A percentile compares a stretch with the other conserved stretches of the same genome.
These are phyloP conservation scores for Aspergillus tubingensis DNA, from an alignment of 2,329 filamentous ascomycete species.

Conservation along the genomic window DNA sequence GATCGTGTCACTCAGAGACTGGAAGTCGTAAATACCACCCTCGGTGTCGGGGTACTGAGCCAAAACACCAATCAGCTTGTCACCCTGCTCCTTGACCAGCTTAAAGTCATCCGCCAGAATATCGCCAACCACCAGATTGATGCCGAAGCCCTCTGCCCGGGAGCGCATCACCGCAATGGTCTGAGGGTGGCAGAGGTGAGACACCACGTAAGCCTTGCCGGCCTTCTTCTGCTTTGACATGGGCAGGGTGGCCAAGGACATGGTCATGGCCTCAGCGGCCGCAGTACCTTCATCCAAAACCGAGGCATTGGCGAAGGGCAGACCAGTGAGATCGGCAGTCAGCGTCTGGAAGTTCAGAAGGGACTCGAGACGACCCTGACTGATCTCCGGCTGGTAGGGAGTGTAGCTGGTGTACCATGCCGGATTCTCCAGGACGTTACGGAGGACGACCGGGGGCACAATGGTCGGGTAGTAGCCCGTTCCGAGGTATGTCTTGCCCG, in stretches of 20 bases:
- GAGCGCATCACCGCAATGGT: slow-evolving; percentile 81
- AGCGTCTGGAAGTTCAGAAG: slow-evolving; percentile 95
- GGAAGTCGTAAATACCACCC: slow-evolving; percentile 76
- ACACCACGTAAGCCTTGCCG: slow-evolving; percentile 82
- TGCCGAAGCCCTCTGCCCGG: slow-evolving; percentile 87
- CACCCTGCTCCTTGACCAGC: slow-evolving; percentile 70
- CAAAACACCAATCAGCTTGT: slow-evolving; percentile 83
- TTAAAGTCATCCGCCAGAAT: slow-evolving; percentile 66
- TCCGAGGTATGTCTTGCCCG: slow-evolving; percentile 71
- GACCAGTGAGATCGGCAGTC: slow-evolving; percentile 80
- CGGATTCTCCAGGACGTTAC: slow-evolving; percentile 89
- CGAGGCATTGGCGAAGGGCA: slow-evolving; percentile 88
- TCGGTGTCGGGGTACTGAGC: slow-evolving; percentile 94
- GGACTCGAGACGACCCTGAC: slow-evolving; percentile 88
- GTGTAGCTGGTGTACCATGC: slow-evolving; percentile 99
- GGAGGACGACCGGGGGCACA: slow-evolving; percentile 85
- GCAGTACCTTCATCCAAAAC: slow-evolving; percentile 89
- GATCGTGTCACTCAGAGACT: slow-evolving; percentile 70
- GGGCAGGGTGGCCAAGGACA: slow-evolving; percentile 78
- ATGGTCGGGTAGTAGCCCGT: slow-evolving; percentile 86
- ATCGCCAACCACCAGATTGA: slow-evolving; percentile 73
- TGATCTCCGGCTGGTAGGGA: slow-evolving; percentile 96
- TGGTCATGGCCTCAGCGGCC: slow-evolving; percentile 92
- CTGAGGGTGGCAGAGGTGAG: slow-evolving; percentile 78
- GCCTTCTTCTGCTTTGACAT: slow-evolving; percentile 69